Base-by-base conservation (phyloP, 768 basidiomycete genomes). In the Kwoniella europaea region DNA sequence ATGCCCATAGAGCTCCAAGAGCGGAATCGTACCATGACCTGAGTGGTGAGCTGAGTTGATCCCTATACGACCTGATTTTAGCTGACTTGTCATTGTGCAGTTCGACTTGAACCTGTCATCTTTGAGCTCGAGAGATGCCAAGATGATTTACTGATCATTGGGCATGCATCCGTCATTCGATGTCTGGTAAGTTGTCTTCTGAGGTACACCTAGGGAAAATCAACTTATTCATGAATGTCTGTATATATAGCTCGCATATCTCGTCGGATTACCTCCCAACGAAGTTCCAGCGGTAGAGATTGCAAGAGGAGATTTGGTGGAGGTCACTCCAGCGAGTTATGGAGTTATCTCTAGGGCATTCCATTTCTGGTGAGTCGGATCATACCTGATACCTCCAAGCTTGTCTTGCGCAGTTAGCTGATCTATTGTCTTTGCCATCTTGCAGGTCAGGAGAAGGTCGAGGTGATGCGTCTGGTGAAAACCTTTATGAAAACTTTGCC, bases 221-320 rank as follows among this genome's bases (percentile, higher is more conserved):
- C 27, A 27, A 2, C 27, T 27, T 27, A 27, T 27, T 27, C 27
- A 27, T 27, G 27, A 27, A 13, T 24, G 57, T 44, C 4, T 24
- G 10, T 10, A 2, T 10, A 2, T 42, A 15, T 67, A 83, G 84
- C 88, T 98, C 56, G 91, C 94, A 2, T 86, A 86, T 67, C 78
- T 86, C 1, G 85, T 85, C 74, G 97, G 97, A 6, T 86, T 98
- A 3, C 93, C 94, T 5, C 93, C 96, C 0, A 91, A 91, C 29
- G 97, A 99, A 82, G 97, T 99, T 56, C 97, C 97, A 0, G 95
- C 94, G 1, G 96, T 98, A 65, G 96, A 98, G 84, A 91, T 99
- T 76, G 93, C 96, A 46, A 89, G 97, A 13, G 97, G 97, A 0
- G 97, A 99, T 81, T 85, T 98, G n/a, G 88, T 98, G 50, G 97